Evolutionary conservation across 306 rosid genomes (phyloP), one percentile per base, ranked within the genome.

Genomic region (Herpetospermum pedunculosum): DNA sequence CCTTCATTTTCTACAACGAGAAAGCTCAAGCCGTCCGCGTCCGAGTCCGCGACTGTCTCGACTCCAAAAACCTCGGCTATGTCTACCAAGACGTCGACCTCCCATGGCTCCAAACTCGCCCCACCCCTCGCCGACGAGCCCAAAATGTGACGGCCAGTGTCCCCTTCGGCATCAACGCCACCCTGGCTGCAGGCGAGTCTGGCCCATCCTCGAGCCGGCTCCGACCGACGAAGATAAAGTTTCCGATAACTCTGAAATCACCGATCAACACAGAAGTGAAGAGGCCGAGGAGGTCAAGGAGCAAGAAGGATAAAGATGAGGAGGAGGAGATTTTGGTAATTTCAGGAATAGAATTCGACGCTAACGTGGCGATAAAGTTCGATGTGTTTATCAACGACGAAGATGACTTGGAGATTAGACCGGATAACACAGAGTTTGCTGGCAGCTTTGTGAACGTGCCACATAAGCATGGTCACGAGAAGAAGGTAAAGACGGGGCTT

Each of bases 361-460:
- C 84, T 11, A 74, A 78, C 2, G 4, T 0, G 0, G 37, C 80
- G 0, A 78, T 93, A 49, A 93, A 90, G 69, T 93, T 90, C 38
- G 98, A 93, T 13, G 97, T 90, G 34, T 83, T 60, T 21, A 60
- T 93, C 19, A 90, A 93, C 49, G 96, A 92, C 34, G 96, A 90
- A 74, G 92, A 90, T 53, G 97, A 86, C 16, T 69, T 1, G 46
- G 74, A 72, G 4, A 77, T 77, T 1, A 34, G 28, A 16, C 7
- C 94, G 0, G 83, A 53, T 6, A 81, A 86, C 50, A 85, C 88
- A 0, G 98, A 93, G 78, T 93, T 86, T 53, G 98, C 93, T 0
- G 98, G 98, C 4, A 90, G 98, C 74, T 93, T 87, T 72, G 96
- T 90, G 81, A 93, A 23, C 41, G 89, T 90, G 41, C 90, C 96